Conservation (phyloP, 1,139 yeast genomes). For the Saccharomyces hybrid region DNA sequence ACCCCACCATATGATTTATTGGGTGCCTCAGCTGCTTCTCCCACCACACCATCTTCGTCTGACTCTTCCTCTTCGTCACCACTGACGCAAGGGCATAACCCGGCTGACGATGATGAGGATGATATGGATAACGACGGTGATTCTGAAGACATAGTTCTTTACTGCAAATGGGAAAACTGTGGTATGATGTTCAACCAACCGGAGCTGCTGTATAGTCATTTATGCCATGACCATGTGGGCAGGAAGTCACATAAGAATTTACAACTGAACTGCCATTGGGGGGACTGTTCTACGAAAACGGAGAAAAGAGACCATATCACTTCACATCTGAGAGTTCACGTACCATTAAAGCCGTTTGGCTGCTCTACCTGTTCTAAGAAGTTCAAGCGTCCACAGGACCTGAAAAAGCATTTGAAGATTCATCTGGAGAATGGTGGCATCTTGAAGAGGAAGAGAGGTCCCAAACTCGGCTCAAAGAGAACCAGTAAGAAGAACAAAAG, state of each 20-base stretch:
- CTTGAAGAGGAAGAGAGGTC: constrained; percentile 26
- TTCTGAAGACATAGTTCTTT: constrained; percentile 26
- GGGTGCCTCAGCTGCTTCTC: neutral
- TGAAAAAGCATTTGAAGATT: constrained; percentile 82
- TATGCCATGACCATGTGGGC: constrained; percentile 89
- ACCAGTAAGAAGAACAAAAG: constrained; percentile 8
- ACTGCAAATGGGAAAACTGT: constrained; percentile 74
- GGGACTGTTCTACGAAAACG: constrained; percentile 64
- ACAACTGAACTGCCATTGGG: constrained; percentile 81
- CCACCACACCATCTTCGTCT: neutral
- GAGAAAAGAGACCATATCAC: constrained; percentile 94
- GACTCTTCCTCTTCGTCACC: neutral
- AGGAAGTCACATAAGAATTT: constrained; percentile 78
- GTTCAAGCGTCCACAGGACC: constrained; percentile 93
- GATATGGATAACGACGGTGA: neutral
- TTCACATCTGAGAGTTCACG: constrained; percentile 88
- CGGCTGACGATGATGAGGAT: neutral
- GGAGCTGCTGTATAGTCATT: constrained; percentile 69
- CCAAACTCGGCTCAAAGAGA: constrained; percentile 23
- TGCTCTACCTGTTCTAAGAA: constrained; percentile 73
- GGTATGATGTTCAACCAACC: constrained; percentile 50
- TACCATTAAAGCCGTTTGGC: constrained; percentile 82
- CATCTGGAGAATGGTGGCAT: constrained; percentile 37
- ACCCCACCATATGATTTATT: neutral
- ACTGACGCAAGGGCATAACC: neutral